Evolutionary conservation across 1,284 basidiomycete genomes (phyloP), one percentile per base, ranked within the genome.

Genomic region (Cystobasidium slooffiae): DNA sequence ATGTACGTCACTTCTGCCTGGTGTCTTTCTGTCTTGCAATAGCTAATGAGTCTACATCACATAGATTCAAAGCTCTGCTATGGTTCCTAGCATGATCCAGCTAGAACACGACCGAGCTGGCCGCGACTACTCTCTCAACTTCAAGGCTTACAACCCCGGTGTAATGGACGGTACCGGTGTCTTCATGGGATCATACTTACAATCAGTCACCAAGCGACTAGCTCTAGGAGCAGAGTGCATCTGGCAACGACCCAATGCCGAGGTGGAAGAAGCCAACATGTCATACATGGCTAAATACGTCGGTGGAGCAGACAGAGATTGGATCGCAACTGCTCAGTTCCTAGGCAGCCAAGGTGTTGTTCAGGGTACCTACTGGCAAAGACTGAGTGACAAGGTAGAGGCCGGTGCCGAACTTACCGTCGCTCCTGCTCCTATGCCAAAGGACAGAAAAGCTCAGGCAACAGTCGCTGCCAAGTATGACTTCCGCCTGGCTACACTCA

Each of bases 381-480:
- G 92, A 82, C 84, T 99, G 73, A 90, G 89, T 83, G 94, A 97
- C 75, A 95, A 96, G 84, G 92, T 99, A n/a, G 96, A 99, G 75
- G 94, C 96, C n/a, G 97, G 93, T 16, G 93, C 94, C 46, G 96
- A 99, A 81, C 84, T 99, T 77, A 90, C 94, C 82, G 84, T 96
- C 73, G 87, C 95, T 75, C 88, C 91, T 67, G 87, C 89, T 55
- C 89, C 90, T 3, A 84, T 86, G 74, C 84, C 84, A 22, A 89
- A 92, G 82, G 81, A 81, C 73, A 87, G 97, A 79, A 95, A 97
- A 81, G 96, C 96, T 8, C 85, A 94, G 63, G 92, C 94, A 14
- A 97, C 94, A 22, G 83, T 98, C 22, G 96, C 94, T 66, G 94
- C 94, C 75, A 97, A 97, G 84, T 99, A 96, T 83, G 96, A 98